These are phyloP conservation scores for Rhipidocladum racemiflorum DNA, from an alignment of 176 grass and related monocot genomes.

Conservation along the genomic window DNA sequence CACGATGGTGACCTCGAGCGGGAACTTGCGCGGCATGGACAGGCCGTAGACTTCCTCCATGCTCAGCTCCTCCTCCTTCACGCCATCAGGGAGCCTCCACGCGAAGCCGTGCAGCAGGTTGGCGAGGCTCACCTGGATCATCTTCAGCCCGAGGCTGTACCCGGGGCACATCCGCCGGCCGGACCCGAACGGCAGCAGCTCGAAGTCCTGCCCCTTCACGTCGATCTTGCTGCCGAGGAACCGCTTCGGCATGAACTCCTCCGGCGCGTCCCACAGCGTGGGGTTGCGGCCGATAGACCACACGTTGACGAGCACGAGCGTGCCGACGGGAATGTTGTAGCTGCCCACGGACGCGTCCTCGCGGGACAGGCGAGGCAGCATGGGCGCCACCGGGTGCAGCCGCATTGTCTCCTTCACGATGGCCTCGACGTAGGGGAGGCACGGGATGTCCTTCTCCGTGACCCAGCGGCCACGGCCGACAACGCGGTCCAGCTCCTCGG, in stretches of 20 bases:
- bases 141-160: constrained; percentile 47
- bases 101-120: constrained; percentile 55
- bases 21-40: constrained; percentile 31
- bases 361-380: constrained; percentile 43
- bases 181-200: constrained; percentile 57
- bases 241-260: constrained; percentile 52
- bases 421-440: constrained; percentile 50
- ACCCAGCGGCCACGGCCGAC: constrained; percentile 42
- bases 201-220: constrained; percentile 56
- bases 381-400: constrained; percentile 45
- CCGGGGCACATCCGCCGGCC: constrained; percentile 69
- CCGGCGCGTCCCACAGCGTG: constrained; percentile 40
- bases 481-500: constrained; percentile 54
- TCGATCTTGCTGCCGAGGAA: constrained; percentile 42
- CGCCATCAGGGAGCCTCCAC: constrained; percentile 23
- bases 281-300: constrained; percentile 61
- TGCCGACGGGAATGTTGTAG: constrained; percentile 44
- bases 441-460: constrained; percentile 41
- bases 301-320: constrained; percentile 41
- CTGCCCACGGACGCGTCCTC: constrained; percentile 39
- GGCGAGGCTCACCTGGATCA: constrained; percentile 48
- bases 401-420: constrained; percentile 69
- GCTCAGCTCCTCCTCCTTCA: constrained; percentile 49
- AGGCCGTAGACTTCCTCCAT: constrained; percentile 56
- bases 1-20: constrained; percentile 21